These are phyloP conservation scores for Anisodus acutangulus DNA, from an alignment of 257 asterid genomes.

Conservation along the genomic window DNA sequence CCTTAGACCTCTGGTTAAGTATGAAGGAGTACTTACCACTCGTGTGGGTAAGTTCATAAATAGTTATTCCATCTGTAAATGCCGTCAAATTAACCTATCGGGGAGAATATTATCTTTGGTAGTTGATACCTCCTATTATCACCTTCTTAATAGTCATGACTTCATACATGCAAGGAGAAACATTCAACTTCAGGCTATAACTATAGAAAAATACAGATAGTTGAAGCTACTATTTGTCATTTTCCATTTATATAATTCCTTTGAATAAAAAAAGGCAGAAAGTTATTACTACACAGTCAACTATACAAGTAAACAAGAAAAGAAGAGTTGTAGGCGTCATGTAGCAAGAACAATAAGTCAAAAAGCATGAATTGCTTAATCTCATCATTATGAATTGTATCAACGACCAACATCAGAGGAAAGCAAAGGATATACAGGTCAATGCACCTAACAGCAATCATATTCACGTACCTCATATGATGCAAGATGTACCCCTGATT, in stretches of 20 bases:
- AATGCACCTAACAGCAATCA: slow-evolving; percentile 3
- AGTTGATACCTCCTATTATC: not conserved
- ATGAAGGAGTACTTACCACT: too few relatives aligned
- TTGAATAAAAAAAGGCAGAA: not conserved
- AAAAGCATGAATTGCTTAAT: not conserved
- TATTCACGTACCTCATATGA: slow-evolving; percentile 70
- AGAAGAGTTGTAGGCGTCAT: not conserved
- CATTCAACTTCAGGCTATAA: not conserved
- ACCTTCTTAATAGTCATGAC: not conserved
- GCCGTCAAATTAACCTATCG: not conserved
- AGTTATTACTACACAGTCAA: not conserved
- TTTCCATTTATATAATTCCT: not conserved
- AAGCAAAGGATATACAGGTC: not conserved
- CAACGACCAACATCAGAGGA: not conserved
- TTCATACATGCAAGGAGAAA: not conserved
- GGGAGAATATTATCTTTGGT: slow-evolving; percentile 6
- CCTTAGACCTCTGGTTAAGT: too few relatives aligned
- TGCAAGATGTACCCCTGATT: slow-evolving; percentile 70
- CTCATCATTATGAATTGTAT: not conserved
- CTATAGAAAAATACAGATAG: not conserved
- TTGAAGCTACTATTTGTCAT: not conserved
- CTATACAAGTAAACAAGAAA: not conserved
- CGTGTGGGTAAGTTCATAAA: too few relatives aligned
- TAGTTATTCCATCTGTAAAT: not conserved
- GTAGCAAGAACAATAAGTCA: not conserved